Conservation (phyloP, 2,329 filamentous ascomycete genomes). For the Neonectria hederae region DNA sequence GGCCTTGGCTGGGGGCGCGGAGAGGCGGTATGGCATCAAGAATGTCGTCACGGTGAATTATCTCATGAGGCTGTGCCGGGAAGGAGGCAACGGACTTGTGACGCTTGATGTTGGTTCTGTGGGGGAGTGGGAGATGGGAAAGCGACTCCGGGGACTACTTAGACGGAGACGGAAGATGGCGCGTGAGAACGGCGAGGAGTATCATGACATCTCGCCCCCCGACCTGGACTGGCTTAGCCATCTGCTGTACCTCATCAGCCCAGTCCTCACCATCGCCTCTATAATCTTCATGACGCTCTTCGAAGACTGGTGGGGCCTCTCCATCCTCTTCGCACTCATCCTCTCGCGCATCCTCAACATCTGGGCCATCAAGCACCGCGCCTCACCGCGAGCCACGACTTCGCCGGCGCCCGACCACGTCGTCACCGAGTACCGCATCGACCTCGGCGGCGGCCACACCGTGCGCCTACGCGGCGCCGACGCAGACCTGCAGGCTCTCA, state of each 20-base stretch:
- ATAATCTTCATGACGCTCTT: slow-evolving; percentile 57
- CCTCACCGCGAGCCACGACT: slow-evolving; percentile 30
- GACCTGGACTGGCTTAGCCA: slow-evolving; percentile 59
- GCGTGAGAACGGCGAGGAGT: slow-evolving; percentile 32
- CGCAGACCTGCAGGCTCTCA: slow-evolving; percentile 68
- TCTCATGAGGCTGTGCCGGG: slow-evolving; percentile 43
- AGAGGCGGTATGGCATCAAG: slow-evolving; percentile 48
- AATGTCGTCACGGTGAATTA: slow-evolving; percentile 65
- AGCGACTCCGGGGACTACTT: slow-evolving; percentile 20
- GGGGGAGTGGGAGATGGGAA: slow-evolving; percentile 36
- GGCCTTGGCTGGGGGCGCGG: slow-evolving; percentile 25
- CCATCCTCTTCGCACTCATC: slow-evolving; percentile 59
- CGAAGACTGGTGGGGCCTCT: slow-evolving; percentile 63
- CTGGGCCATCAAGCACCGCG: slow-evolving; percentile 63
- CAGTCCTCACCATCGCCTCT: slow-evolving; percentile 56
- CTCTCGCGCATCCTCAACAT: slow-evolving; percentile 65
- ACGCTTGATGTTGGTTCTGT: slow-evolving; percentile 44
- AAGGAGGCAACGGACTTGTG: slow-evolving; percentile 29
- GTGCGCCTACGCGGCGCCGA: slow-evolving; percentile 63
- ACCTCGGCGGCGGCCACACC: slow-evolving; percentile 61
- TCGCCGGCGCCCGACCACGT: slow-evolving; percentile 20
- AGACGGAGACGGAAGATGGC: slow-evolving; percentile 11
- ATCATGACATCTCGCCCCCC: slow-evolving; percentile 33
- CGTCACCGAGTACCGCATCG: slow-evolving; percentile 58
- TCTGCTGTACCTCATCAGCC: slow-evolving; percentile 58